phyloP scores from a whole-genome alignment of 1,139 yeast genomes.

The Chernovozyma aurita region DNA sequence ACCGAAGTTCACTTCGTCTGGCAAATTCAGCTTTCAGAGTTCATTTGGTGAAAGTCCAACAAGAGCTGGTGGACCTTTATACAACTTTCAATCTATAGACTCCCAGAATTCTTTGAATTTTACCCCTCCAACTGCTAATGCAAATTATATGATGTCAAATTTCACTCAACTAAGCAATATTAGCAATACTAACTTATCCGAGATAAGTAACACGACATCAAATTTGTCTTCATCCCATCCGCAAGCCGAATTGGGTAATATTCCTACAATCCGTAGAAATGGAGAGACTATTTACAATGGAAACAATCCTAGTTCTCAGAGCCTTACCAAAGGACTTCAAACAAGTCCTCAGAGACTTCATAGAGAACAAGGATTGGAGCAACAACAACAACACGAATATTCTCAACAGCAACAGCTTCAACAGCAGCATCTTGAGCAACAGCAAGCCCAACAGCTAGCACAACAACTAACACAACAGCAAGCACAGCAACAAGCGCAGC shows the following conservation, averaged over 20 bases:
- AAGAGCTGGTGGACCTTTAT: slow-evolving; percentile 1
- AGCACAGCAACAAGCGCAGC: slow-evolving; percentile 15
- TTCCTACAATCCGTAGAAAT: slow-evolving; percentile 1
- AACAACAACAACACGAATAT: slow-evolving; percentile 16
- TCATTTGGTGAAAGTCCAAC: slow-evolving; percentile 6
- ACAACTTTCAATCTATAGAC: slow-evolving; percentile 36
- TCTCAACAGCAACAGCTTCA: slow-evolving; percentile 5
- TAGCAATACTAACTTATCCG: slow-evolving; percentile 39
- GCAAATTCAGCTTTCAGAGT: slow-evolving; percentile 7
- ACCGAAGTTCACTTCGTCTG: slow-evolving; percentile 19
- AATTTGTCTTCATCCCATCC: slow-evolving; percentile 7
- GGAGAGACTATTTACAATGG: slow-evolving; percentile 4
- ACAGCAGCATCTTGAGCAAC: slow-evolving; percentile 9
- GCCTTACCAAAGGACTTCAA: slow-evolving; percentile 11
- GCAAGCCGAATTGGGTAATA: not conserved
- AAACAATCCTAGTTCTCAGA: slow-evolving; percentile 4
- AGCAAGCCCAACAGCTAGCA: slow-evolving; percentile 12
- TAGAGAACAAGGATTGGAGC: slow-evolving; percentile 12
- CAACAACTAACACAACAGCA: slow-evolving; percentile 20
- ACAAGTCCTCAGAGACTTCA: slow-evolving; percentile 13
- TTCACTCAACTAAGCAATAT: slow-evolving; percentile 42
- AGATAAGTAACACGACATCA: slow-evolving; percentile 25
- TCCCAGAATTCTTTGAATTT: slow-evolving; percentile 30
- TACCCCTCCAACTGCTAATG: slow-evolving; percentile 31
- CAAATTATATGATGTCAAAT: slow-evolving; percentile 11